Evolutionary conservation across 305 asterid genomes (phyloP), one percentile per base, ranked within the genome.

Genomic region (Fraxinus ornus): DNA sequence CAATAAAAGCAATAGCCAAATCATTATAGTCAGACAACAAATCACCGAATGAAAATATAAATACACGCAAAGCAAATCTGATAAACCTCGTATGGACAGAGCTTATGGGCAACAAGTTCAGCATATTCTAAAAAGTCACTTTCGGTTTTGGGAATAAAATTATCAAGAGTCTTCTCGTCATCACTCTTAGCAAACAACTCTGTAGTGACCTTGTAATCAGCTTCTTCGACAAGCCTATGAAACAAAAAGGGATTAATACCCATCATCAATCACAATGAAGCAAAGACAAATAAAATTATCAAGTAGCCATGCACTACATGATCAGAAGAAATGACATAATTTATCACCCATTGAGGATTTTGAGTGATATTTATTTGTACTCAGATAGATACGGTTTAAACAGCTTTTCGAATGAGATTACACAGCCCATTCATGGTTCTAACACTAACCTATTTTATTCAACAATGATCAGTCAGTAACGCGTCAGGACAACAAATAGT

Each of bases 211-310:
- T 90, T 94, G 83, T 86, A 94, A 87, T 96, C 99, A 73, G 98
- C 98, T 88, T 96, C 99, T 86, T 96, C 99, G 1, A 94, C 97
- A 78, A 96, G 97, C 95, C 98, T 94, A 91, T 19, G 75, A 76
- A 79, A 41, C 39, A 70, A 70, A 70, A 28, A 28, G 75, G 37
- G 21, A 24, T 19, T 8, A 9, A 66, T 28, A 70, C 37, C 75
- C 36, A 70, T 5, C 75, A 5, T 70, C 21, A 70, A 28, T 66
- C 19, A 22, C 32, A 66, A 10, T 26, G 36, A 24, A 12, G 74
- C 74, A 66, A 66, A 66, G 37, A 66, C 19, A 26, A 66, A 66
- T 10, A 26, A 28, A 66, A 2, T 6, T 8, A 22, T 62, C 30
- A 62, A 10, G 74, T 26, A 3, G 74, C 13, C 30, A 21, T 3